Evolutionary conservation across 805 yeast species (phyloP).

Genomic region (Starmerella sirachaensis): DNA sequence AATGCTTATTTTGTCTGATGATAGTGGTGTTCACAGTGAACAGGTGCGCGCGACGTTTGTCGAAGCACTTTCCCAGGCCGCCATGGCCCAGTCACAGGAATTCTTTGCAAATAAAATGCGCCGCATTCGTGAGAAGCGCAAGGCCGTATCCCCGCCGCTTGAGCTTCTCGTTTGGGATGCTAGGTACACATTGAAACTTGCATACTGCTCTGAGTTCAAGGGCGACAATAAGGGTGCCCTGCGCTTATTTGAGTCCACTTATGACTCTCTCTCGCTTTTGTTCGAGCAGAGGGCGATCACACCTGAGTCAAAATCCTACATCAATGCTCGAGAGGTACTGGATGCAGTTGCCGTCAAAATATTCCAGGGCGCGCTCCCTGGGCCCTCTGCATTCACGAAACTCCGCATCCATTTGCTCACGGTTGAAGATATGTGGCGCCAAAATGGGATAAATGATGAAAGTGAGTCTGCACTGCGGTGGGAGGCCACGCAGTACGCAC

Average conservation of each 20-base stretch:
- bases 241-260: conserved; percentile 42
- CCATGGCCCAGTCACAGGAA: conserved; percentile 35
- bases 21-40: conserved; percentile 28
- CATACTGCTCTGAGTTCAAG: conserved; percentile 39
- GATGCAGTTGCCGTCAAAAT: conserved; percentile 56
- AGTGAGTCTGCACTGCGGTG: conserved; percentile 32
- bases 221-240: conserved; percentile 38
- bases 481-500: conserved; percentile 51
- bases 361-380: conserved; percentile 42
- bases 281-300: conserved; percentile 24
- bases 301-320: conserved; percentile 4
- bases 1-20: conserved; percentile 34
- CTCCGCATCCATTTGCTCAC: conserved; percentile 52
- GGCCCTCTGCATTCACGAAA: conserved; percentile 44
- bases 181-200: conserved; percentile 42
- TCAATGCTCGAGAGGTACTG: conserved; percentile 30
- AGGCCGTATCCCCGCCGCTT: conserved; percentile 13
- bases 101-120: conserved; percentile 28
- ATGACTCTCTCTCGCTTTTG: conserved; percentile 38
- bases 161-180: conserved; percentile 36
- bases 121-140: conserved; percentile 19
- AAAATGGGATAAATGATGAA: conserved; percentile 23
- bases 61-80: conserved; percentile 29
- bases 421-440: conserved; percentile 30
- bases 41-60: conserved; percentile 35